Evolutionary conservation across 495 filamentous ascomycete species (phyloP).

Genomic region (Rhypophila decipiens): DNA sequence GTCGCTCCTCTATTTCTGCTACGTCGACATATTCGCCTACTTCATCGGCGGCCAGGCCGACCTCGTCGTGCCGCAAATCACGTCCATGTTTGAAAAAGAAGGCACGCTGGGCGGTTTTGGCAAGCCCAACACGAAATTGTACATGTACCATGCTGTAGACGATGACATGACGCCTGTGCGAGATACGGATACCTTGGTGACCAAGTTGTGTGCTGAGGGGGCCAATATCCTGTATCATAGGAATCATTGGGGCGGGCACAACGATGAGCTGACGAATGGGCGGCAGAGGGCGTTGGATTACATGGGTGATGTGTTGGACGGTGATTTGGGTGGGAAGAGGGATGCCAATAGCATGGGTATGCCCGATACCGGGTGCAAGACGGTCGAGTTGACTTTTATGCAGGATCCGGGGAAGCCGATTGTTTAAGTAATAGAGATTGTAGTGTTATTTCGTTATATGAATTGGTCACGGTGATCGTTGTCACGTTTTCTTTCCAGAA

Average conservation of each 20-base stretch:
- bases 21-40: constrained; percentile 32
- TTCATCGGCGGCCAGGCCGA: constrained; percentile 27
- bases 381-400: too few species aligned
- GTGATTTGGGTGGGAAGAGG: constrained; percentile 6
- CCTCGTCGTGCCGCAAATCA: constrained; percentile 17
- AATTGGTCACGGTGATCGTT: too few species aligned
- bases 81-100: constrained; percentile 20
- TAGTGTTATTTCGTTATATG: too few species aligned
- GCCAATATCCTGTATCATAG: constrained; percentile 34
- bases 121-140: constrained; percentile 39
- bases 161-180: constrained; percentile 38
- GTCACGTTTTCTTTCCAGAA: too few species aligned
- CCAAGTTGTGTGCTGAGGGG: constrained; percentile 29
- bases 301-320: constrained; percentile 15
- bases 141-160: constrained; percentile 43
- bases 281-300: constrained; percentile 14
- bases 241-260: constrained; percentile 29
- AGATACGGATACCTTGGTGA: constrained; percentile 39
- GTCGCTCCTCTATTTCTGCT: constrained; percentile 15
- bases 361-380: too few species aligned
- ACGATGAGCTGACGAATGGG: constrained; percentile 17
- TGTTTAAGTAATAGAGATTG: too few species aligned
- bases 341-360: too few species aligned
- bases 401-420: too few species aligned
- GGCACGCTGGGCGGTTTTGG: constrained; percentile 37